Evolutionary conservation across 371 early-diverging fungal species (phyloP), one percentile per base, ranked within the genome.

Genomic region (Umbelopsis sp.): DNA sequence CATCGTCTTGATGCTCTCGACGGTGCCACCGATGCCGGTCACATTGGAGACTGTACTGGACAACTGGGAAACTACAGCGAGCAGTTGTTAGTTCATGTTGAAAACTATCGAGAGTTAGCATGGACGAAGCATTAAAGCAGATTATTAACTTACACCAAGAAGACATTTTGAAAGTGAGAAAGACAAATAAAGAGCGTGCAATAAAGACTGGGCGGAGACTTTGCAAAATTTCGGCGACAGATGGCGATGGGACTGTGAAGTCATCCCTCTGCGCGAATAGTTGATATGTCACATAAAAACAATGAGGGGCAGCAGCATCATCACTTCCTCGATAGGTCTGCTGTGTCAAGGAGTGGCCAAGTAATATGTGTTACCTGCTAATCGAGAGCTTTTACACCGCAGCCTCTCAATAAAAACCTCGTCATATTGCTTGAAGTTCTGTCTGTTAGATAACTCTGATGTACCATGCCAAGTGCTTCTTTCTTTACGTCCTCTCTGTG

Each of bases 11-110:
- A 83, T 74, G 22, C 68, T 48, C 32, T 76, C 77, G 18, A 79
- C 83, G 14, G 71, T 72, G 10, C 72, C 63, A 24, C 74, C 74
- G 22, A 83, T 63, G 50, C 83, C 83, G 20, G 83, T 74, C 29
- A 83, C 76, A 63, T 79, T 83, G 45, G 79, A 74, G 1, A 83
- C 83, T 37, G 83, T 83, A 35, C 83, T 83, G 18, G 83, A 71
- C 50, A 83, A 63, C 67, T 83, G 83, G 57, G 83, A 83, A 52
- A 83, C 83, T 83, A 70, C 35, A 25, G 18, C 9, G 35, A 22
- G 35, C 9, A 37, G 18, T 16, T 29, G 35, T 57, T 29, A 18
- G 29, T 57, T 14, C 11, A 7, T 7, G 14, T 18, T 14, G 14
- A 10, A 37, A 37, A 12, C 41, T 41, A 41, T 41, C 41, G 41